Percentiles rank a stretch among this genome's conserved stretches.
phyloP scores from a whole-genome alignment of 2,329 filamentous ascomycete genomes.

The Clarireedia homoeocarpa region DNA sequence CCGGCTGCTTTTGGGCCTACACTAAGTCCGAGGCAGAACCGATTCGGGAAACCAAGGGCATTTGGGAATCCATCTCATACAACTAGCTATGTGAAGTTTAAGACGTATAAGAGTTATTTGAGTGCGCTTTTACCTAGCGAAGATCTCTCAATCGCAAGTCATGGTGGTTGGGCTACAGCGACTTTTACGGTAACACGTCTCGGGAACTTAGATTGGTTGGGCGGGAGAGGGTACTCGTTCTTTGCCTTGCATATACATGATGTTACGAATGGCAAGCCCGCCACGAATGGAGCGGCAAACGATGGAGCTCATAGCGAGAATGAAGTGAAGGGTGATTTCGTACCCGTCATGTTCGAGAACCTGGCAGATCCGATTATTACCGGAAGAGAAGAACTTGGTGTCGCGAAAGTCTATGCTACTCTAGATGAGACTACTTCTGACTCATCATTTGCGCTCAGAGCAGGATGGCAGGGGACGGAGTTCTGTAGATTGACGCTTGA shows the following conservation, averaged over 20 bases:
- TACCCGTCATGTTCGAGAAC: slow-evolving; percentile 46
- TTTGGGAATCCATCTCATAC: slow-evolving; percentile 5
- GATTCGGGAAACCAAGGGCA: slow-evolving; percentile 5
- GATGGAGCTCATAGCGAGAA: not conserved
- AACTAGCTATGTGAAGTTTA: slow-evolving; percentile 33
- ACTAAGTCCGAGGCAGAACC: slow-evolving; percentile 20
- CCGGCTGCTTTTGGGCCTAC: slow-evolving; percentile 31
- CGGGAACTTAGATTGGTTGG: slow-evolving; percentile 50
- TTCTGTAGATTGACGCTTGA: slow-evolving; percentile 13
- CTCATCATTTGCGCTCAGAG: slow-evolving; percentile 10
- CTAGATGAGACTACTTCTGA: slow-evolving; percentile 8
- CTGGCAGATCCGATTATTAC: slow-evolving; percentile 52
- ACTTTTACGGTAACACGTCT: slow-evolving; percentile 36
- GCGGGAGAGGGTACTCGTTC: slow-evolving; percentile 48
- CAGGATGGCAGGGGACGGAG: slow-evolving; percentile 17
- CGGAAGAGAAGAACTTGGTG: slow-evolving; percentile 45
- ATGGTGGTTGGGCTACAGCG: slow-evolving; percentile 27
- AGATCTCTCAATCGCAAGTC: slow-evolving; percentile 25
- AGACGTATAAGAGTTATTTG: slow-evolving; percentile 32
- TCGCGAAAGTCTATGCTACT: slow-evolving; percentile 41
- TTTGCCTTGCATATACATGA: slow-evolving; percentile 55
- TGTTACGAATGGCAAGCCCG: slow-evolving; percentile 38
- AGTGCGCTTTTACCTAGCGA: slow-evolving; percentile 31
- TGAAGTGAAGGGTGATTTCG: slow-evolving; percentile 38
- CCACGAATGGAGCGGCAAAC: too few relatives aligned